Evolutionary conservation across 2,329 filamentous ascomycete genomes (phyloP).

Genomic region (Dendryphion nanum): DNA sequence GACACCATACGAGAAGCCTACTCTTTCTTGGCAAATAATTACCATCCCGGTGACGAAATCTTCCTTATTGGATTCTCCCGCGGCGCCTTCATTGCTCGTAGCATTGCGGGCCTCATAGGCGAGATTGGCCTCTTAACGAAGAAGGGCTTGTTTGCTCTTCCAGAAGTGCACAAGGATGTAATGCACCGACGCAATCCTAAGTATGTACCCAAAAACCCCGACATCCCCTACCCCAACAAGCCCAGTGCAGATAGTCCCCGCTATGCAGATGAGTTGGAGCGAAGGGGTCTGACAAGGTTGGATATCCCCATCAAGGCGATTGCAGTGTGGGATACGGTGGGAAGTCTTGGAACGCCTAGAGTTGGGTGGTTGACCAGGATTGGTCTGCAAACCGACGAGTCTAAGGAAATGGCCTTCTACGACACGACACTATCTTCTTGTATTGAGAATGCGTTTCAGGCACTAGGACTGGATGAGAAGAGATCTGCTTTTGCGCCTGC

Average conservation of each 20-base stretch:
- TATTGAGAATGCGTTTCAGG: constrained; percentile 57
- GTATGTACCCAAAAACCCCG: constrained; percentile 46
- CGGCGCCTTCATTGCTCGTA: constrained; percentile 47
- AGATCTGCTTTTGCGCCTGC: constrained; percentile 52
- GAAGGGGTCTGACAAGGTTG: constrained; percentile 31
- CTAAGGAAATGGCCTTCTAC: constrained; percentile 45
- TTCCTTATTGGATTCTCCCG: constrained; percentile 49
- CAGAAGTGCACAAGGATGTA: constrained; percentile 49
- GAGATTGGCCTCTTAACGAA: constrained; percentile 50
- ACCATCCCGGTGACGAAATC: constrained; percentile 49
- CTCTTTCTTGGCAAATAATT: constrained; percentile 54
- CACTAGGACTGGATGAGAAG: constrained; percentile 55
- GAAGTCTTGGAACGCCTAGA: constrained; percentile 46
- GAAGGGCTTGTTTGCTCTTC: constrained; percentile 44
- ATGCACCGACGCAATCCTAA: constrained; percentile 43
- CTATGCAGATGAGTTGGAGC: constrained; percentile 44
- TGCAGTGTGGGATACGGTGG: constrained; percentile 52
- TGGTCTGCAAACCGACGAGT: constrained; percentile 35
- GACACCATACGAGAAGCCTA: constrained; percentile 52
- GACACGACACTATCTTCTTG: constrained; percentile 45
- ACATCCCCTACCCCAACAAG: constrained; percentile 49
- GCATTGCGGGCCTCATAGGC: constrained; percentile 44
- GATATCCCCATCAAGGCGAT: constrained; percentile 44
- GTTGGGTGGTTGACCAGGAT: constrained; percentile 41
- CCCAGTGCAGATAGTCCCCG: constrained; percentile 43